Evolutionary conservation across 768 basidiomycete genomes (phyloP), one percentile per base, ranked within the genome.

Genomic region (Termitomyces sp.): DNA sequence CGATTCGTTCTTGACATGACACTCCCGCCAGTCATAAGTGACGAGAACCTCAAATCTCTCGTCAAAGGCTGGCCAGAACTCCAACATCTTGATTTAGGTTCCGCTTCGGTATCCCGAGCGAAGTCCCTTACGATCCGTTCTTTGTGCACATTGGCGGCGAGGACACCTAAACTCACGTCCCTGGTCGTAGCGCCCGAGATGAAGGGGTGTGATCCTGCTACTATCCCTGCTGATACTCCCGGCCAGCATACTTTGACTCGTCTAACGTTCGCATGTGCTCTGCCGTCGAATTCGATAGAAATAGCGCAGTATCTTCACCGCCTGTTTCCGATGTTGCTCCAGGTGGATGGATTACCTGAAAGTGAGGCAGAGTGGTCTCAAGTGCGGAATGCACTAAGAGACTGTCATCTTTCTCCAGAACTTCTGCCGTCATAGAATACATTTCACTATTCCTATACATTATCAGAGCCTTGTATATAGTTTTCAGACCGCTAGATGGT

Each of bases 11-110:
- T 79, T 41, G 77, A 81, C 57, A 68, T 72, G 10, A 74, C 73
- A 0, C 57, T 75, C 36, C 77, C 77, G 2, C 72, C 72, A 4
- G 63, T 65, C 60, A 57, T 80, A 20, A 67, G 60, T 24, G 79
- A 82, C 60, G 10, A 61, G 31, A 75, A 74, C 37, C 59, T 81
- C 22, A 71, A 68, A 37, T 67, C 69, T 50, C 62, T 82, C 41
- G 59, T 71, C 18, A 65, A 59, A 7, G 79, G 75, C 73, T 81
- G 81, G 81, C 80, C 79, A 16, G 57, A 64, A 41, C 70, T 82
- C 6, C 64, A 70, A 9, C 68, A 71, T 46, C 73, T 83, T 32
- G 74, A 80, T 56, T 56, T 82, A 12, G 77, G 78, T 1, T 62
- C 65, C 2, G 42, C 52, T 64, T 24, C 68, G 13, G 67, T 52